Percentiles rank a stretch among this genome's conserved stretches.
phyloP scores from a whole-genome alignment of 169 alveolate species.

The Theileria annulata region DNA sequence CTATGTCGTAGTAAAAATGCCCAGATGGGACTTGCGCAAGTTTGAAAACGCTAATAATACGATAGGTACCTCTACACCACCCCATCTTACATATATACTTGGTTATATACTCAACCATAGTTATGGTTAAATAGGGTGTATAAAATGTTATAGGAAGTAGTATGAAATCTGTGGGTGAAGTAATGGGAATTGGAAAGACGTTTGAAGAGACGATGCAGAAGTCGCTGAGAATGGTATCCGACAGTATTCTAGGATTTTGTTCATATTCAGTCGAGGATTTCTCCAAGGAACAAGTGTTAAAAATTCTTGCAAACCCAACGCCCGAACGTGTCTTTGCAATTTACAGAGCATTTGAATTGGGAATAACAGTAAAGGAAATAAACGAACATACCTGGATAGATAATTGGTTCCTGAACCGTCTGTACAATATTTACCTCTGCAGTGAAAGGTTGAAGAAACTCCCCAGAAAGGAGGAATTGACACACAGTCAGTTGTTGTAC shows the following conservation, averaged over 20 bases:
- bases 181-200: conserved; percentile 88
- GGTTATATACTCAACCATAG: too few species aligned
- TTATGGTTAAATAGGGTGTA: too few species aligned
- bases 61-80: neutral
- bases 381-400: conserved; percentile 80
- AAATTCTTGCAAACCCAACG: conserved; percentile 69
- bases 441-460: conserved; percentile 23
- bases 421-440: conserved; percentile 70
- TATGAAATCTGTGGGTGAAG: conserved; percentile 90
- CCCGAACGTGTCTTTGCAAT: conserved; percentile 81
- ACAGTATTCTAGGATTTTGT: conserved; percentile 67
- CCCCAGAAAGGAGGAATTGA: conserved; percentile 26
- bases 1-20: conserved; percentile 84
- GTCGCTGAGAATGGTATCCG: conserved; percentile 81
- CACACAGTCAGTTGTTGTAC: conserved; percentile 65
- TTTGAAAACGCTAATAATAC: conserved; percentile 79
- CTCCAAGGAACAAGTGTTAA: conserved; percentile 35
- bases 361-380: conserved; percentile 75
- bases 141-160: conserved; percentile 72
- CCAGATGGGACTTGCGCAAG: conserved; percentile 87
- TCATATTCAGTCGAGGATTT: conserved; percentile 33
- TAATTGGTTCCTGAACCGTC: conserved; percentile 83
- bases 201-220: conserved; percentile 89
- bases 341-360: conserved; percentile 82
- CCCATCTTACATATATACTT: too few species aligned